A percentile compares a stretch with the other conserved stretches of the same genome.
These are phyloP conservation scores for Phytophthora kernoviae DNA, from an alignment of 352 stramenopile species.

Conservation along the genomic window DNA sequence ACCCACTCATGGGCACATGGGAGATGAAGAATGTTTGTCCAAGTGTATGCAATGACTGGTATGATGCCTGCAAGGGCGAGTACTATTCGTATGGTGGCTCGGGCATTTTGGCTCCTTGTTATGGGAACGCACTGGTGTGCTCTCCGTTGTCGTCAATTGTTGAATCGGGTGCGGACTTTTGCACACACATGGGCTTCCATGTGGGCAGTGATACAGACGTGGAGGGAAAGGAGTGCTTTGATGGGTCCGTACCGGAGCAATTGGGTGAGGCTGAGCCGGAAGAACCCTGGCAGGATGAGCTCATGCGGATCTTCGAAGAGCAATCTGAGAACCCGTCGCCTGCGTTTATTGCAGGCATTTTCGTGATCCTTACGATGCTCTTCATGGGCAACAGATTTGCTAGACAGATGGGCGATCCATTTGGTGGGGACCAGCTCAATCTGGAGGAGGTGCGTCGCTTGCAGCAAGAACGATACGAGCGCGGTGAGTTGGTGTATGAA, in stretches of 20 bases:
- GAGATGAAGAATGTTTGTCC: conserved; percentile 79
- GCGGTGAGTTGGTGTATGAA: conserved; percentile 39
- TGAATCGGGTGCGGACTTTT: conserved; percentile 63
- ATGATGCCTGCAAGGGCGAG: conserved; percentile 66
- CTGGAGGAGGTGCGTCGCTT: conserved; percentile 72
- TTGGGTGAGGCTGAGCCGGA: conserved; percentile 58
- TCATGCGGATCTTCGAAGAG: conserved; percentile 67
- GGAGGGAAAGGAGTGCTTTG: conserved; percentile 83
- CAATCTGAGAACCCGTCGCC: conserved; percentile 73
- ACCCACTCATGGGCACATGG: conserved; percentile 78
- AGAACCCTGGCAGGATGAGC: conserved; percentile 57
- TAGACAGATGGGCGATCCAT: conserved; percentile 50
- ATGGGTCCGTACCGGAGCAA: conserved; percentile 71
- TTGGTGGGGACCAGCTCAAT: conserved; percentile 57
- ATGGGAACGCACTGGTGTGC: conserved; percentile 83
- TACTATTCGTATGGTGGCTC: conserved; percentile 73
- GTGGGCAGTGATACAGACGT: conserved; percentile 65
- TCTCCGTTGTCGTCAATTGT: conserved; percentile 71
- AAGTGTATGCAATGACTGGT: conserved; percentile 80
- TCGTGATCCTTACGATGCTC: conserved; percentile 59
- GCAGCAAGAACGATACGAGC: conserved; percentile 77
- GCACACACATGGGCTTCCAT: conserved; percentile 80
- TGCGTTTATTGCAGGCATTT: conserved; percentile 65
- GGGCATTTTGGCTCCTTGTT: conserved; percentile 72
- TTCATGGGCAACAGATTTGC: conserved; percentile 54